Base-by-base conservation (phyloP, 106 monocot species). In the Ottelia alismoides region DNA sequence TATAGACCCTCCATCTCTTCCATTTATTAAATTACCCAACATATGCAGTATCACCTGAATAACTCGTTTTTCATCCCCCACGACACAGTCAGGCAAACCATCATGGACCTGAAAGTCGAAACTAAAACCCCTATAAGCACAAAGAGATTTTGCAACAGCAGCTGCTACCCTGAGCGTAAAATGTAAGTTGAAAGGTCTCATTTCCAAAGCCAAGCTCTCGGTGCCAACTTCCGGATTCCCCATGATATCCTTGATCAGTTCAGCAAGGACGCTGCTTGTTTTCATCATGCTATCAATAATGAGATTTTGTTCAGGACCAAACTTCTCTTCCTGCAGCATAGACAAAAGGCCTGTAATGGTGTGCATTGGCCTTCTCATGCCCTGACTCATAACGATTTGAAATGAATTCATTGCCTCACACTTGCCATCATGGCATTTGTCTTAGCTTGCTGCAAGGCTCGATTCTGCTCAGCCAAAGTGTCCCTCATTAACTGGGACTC, bases 401-500 rank as follows among this genome's bases (percentile, higher is more conserved):
- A 78, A 87, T 12, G 76, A 61, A 18, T 72, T 75, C 54, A 76
- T 81, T 20, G 77, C 81, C 49, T 74, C 66, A n/a, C n/a, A 30
- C 71, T 81, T 17, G 86, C 86, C 81, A 78, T 81, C 63, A 78
- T 19, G 0, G 68, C 58, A 27, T 72, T 61, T 44, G 53, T 55
- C 55, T 56, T 81, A 18, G 81, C 86, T 55, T 63, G 77, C 12
- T 74, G 65, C 45, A 87, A 56, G 30, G 31, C 71, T 27, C 74
- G 59, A 57, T 87, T 77, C 62, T 75, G 81, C 58, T 78, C 68
- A 2, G 28, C 67, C 25, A 81, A 47, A 58, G 74, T 69, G 2
- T 87, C 86, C 22, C 81, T 68, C 86, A 81, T 87, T 49, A 72
- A 30, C 58, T 72, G 86, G 0, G 86, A 87, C 44, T 87, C 86